A percentile compares a stretch with the other conserved stretches of the same genome.
These are phyloP conservation scores for Tetrapyrgos nigripes DNA, from an alignment of 1,284 basidiomycete species.

Conservation along the genomic window DNA sequence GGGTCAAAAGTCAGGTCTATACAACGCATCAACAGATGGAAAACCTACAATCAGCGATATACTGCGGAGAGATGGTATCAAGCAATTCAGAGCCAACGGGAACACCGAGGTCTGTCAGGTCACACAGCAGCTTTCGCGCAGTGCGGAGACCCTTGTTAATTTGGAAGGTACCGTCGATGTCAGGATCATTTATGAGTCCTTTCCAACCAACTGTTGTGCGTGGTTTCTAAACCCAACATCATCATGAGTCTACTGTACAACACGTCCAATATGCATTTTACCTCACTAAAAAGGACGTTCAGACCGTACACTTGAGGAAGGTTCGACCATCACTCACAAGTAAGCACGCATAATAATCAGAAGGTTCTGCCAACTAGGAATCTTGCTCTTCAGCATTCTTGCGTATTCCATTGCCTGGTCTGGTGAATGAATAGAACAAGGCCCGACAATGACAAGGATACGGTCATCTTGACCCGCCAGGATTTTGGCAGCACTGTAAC, in stretches of 20 bases:
- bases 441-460: conserved; percentile 90
- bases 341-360: conserved; percentile 96
- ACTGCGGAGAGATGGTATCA: conserved; percentile 92
- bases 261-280: conserved; percentile 29
- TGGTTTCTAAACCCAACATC: conserved; percentile 64
- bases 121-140: conserved; percentile 88
- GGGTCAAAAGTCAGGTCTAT: conserved; percentile 6
- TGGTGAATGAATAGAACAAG: conserved; percentile 94
- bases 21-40: not conserved
- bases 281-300: conserved; percentile 49
- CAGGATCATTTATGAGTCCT: conserved; percentile 89
- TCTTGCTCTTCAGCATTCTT: conserved; percentile 71
- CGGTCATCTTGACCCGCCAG: conserved; percentile 87
- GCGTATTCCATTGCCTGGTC: conserved; percentile 94
- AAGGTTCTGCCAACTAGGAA: conserved; percentile 77
- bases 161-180: conserved; percentile 93
- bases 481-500: conserved; percentile 79
- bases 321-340: conserved; percentile 66
- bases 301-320: conserved; percentile 12
- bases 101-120: conserved; percentile 87
- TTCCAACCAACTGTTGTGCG: conserved; percentile 92
- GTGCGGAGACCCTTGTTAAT: conserved; percentile 96
- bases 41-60: conserved; percentile 69
- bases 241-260: not conserved
- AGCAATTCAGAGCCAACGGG: conserved; percentile 96